Percentiles rank a stretch among this genome's conserved stretches.
Conservation (phyloP, 345 rosid genomes). For the Salix suchowensis region DNA sequence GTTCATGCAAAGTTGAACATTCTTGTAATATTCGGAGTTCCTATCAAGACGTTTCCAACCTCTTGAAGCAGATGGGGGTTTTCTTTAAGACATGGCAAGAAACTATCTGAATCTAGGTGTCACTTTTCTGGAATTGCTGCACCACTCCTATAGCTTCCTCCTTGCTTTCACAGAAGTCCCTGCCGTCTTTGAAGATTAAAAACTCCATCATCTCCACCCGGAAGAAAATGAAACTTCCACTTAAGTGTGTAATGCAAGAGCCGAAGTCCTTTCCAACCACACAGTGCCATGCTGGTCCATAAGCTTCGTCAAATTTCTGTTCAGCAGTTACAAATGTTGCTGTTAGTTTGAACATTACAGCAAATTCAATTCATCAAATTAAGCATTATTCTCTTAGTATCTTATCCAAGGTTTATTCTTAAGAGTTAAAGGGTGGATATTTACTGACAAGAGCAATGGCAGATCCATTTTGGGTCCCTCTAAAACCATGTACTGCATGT, state of each 20-base stretch:
- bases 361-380: not conserved
- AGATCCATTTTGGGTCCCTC: not conserved
- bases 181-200: conserved; percentile 48
- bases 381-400: conserved; percentile 1
- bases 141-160: conserved; percentile 42
- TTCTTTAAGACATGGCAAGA: not conserved
- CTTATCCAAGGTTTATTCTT: conserved; percentile 13
- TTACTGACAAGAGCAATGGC: not conserved
- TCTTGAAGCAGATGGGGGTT: not conserved
- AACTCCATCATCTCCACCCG: conserved; percentile 46
- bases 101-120: not conserved
- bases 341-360: not conserved
- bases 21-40: not conserved
- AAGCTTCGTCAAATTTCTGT: conserved; percentile 49
- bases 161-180: conserved; percentile 38
- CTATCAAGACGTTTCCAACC: not conserved
- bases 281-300: conserved; percentile 47
- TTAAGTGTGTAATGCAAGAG: conserved; percentile 45
- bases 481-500: not conserved
- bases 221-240: conserved; percentile 47
- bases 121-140: conserved; percentile 16
- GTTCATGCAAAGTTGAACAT: not conserved
- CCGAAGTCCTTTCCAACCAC: conserved; percentile 51
- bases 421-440: not conserved
- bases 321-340: not conserved